Conservation (phyloP, 2,329 filamentous ascomycete genomes). For the Sclerotinia nivalis region DNA sequence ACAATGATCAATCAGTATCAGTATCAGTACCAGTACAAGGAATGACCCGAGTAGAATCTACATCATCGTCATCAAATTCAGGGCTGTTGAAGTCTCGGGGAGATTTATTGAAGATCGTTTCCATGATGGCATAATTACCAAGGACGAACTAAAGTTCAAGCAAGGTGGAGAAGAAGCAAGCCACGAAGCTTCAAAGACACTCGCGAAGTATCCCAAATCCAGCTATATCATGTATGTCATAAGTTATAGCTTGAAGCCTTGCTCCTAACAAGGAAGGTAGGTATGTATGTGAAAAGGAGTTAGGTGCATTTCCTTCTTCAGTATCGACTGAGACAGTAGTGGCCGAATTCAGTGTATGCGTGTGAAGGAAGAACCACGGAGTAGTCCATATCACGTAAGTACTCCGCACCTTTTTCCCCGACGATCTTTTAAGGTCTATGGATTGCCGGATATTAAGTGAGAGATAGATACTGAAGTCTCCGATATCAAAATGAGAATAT, state of each 20-base stretch:
- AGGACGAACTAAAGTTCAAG: not conserved
- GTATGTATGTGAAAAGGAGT: not conserved
- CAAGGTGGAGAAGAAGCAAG: not conserved
- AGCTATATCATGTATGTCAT: not conserved
- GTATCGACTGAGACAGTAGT: not conserved
- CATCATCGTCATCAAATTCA: not conserved
- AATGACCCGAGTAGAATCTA: conserved; percentile 3
- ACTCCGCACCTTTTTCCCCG: not conserved
- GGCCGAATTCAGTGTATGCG: not conserved
- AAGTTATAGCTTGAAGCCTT: not conserved
- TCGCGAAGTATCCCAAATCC: not conserved
- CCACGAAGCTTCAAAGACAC: not conserved
- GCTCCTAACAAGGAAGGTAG: not conserved
- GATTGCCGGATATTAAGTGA: not conserved
- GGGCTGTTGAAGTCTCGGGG: not conserved
- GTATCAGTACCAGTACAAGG: not conserved
- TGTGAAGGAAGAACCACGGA: not conserved
- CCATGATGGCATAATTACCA: not conserved
- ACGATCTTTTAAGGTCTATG: not conserved
- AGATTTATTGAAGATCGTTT: not conserved
- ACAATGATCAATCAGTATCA: not conserved
- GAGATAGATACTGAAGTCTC: not conserved
- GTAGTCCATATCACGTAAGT: conserved; percentile 12
- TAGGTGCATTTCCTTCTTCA: not conserved
- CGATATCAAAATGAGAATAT: not conserved